Evolutionary conservation across 805 yeast species (phyloP), one percentile per base, ranked within the genome.

Genomic region (Jamesozyma spencerorum): DNA sequence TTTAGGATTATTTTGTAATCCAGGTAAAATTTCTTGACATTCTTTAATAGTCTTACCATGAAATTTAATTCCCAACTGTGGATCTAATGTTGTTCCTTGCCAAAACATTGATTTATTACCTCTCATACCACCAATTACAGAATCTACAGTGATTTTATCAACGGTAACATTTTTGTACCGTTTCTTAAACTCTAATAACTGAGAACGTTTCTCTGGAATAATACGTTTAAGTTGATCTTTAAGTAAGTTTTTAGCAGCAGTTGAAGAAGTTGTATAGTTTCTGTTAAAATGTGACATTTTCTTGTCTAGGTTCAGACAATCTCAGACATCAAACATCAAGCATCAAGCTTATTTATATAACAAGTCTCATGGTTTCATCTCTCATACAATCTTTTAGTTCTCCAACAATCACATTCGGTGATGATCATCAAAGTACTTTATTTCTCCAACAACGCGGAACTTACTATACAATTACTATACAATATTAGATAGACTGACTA

Each of bases 51-150:
- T 78, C 60, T 71, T 69, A 43, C 87, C 87, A 64, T 83, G 84
- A 71, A 83, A 83, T 42, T 80, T 75, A 57, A 83, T 83, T 29
- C 92, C 92, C 55, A 75, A 77, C 40, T 75, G 69, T 40, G 90
- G 80, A 59, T 83, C 90, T 50, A 83, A 75, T 34, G 75, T 77
- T 12, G 88, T 80, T 41, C 86, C 79, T 57, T 82, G 87, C 92
- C 92, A 83, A 42, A 81, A 77, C 58, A 83, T 69, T 39, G 82
- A 75, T 58, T 74, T 74, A 60, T 78, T 72, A 39, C 88, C 88
- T 58, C 90, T 72, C 90, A 83, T 83, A 47, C 92, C 90, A 50
- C 88, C 88, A 31, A 73, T 44, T 10, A 71, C 50, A 28, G 66
- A 62, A 15, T 65, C 68, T 14, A 74, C 69, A 5, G 71, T 64